phyloP scores from a whole-genome alignment of 176 grass and related monocot species.

The Stipa capillata region DNA sequence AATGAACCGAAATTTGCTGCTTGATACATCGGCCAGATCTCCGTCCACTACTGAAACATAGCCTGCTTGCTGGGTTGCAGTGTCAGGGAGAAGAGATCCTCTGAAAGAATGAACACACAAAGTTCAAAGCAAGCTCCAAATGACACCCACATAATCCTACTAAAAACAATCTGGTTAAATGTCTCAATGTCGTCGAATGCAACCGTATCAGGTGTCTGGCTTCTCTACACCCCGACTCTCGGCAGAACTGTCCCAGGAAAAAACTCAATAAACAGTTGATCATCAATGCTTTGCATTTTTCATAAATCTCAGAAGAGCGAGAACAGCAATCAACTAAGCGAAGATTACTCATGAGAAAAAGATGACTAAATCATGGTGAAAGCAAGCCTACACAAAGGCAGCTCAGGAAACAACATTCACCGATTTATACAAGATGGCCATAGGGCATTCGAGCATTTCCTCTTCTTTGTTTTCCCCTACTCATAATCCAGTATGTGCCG shows the following conservation, averaged over 20 bases:
- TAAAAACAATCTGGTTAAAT: not conserved
- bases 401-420: not conserved
- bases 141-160: not conserved
- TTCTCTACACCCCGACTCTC: not conserved
- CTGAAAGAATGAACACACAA: not conserved
- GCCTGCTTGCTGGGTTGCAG: not conserved
- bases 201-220: not conserved
- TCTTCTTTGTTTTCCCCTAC: not conserved
- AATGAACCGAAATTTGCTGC: no score
- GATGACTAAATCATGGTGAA: not conserved
- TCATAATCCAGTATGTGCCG: not conserved
- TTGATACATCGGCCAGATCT: no score
- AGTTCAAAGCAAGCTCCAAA: not conserved
- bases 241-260: not conserved
- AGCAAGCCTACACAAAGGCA: not conserved
- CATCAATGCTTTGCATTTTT: not conserved
- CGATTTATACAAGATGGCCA: slow-evolving; percentile 3
- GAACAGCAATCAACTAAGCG: not conserved
- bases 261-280: not conserved
- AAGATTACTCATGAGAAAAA: not conserved
- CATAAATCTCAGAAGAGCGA: not conserved
- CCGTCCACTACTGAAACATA: not conserved
- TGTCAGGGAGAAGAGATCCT: not conserved
- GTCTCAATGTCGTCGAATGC: not conserved
- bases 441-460: not conserved